Evolutionary conservation across 306 rosid species (phyloP).

Genomic region (Cicer arietinum): DNA sequence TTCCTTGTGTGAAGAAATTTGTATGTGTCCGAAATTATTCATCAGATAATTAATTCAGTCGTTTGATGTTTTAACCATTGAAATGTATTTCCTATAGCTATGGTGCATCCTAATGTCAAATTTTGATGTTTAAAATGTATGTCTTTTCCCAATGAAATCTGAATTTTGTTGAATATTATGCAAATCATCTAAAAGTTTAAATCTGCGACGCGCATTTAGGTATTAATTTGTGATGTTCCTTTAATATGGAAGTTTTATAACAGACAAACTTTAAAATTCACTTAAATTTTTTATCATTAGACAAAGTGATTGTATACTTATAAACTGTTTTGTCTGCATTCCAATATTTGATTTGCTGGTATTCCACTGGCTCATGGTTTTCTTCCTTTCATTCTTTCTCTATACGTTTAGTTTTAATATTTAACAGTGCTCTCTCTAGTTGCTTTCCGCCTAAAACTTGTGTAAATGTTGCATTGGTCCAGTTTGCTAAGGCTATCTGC

Average conservation of each 20-base stretch:
- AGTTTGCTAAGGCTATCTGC: constrained; percentile 87
- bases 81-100: constrained; percentile 13
- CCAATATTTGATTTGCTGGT: constrained; percentile 25
- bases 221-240: constrained; percentile 32
- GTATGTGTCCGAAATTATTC: constrained; percentile 18
- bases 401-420: constrained; percentile 37
- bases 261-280: constrained; percentile 6
- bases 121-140: constrained; percentile 20
- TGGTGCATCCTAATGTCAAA: constrained; percentile 21
- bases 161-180: constrained; percentile 22
- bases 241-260: constrained; percentile 37
- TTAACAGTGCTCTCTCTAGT: constrained; percentile 29
- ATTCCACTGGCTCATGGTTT: constrained; percentile 12
- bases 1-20: constrained; percentile 34
- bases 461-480: constrained; percentile 52
- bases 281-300: constrained; percentile 17
- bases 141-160: constrained; percentile 4
- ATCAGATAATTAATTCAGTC: constrained; percentile 6
- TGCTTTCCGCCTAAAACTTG: constrained; percentile 41
- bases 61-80: constrained; percentile 9
- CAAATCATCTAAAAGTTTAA: constrained; percentile 23
- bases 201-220: not conserved
- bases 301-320: constrained; percentile 22
- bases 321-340: constrained; percentile 18
- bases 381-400: not conserved